Evolutionary conservation across 306 rosid genomes (phyloP), one percentile per base, ranked within the genome.

Genomic region (Rubus idaeus): DNA sequence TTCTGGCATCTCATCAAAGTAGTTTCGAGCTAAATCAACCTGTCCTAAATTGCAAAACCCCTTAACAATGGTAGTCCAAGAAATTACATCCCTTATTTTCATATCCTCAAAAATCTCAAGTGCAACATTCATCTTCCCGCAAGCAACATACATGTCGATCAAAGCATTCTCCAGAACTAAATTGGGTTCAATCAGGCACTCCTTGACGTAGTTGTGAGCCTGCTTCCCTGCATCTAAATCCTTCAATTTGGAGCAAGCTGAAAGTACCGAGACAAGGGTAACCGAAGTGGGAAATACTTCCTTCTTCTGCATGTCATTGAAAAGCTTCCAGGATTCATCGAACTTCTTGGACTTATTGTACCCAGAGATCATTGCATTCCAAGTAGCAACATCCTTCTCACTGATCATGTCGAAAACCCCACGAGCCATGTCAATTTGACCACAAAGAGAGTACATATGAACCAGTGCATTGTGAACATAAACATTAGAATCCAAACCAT

Each of bases 281-380:
- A 92, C 86, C 16, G 96, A 88, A 78, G 92, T 89, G 56, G 95
- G 95, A 2, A 47, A 75, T 13, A 88, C 93, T 74, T 91, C 80
- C 45, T 74, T 84, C 70, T 82, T 77, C 83, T 85, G 86, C 95
- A 94, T 92, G 74, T 70, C 89, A 74, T 41, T 13, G 77, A 91
- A 90, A 79, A 94, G 88, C 83, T 79, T 85, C 84, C 80, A 89
- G 5, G 95, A 87, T 80, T 90, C 87, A 78, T 87, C 75, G 76
- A 81, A 90, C 53, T 60, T 80, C 83, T 85, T 89, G 69, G 83
- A 79, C 84, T 88, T 88, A 46, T 91, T 90, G 78, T 90, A 89
- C 57, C 90, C 96, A 9, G 97, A 91, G 62, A 94, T 82, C 89
- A 94, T 78, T 50, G 75, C 86, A 75, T 94, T 94, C 98, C 98